Percentiles rank a stretch among this genome's conserved stretches.
Conservation (phyloP, 495 filamentous ascomycete genomes). For the Lepidopterella palustris region DNA sequence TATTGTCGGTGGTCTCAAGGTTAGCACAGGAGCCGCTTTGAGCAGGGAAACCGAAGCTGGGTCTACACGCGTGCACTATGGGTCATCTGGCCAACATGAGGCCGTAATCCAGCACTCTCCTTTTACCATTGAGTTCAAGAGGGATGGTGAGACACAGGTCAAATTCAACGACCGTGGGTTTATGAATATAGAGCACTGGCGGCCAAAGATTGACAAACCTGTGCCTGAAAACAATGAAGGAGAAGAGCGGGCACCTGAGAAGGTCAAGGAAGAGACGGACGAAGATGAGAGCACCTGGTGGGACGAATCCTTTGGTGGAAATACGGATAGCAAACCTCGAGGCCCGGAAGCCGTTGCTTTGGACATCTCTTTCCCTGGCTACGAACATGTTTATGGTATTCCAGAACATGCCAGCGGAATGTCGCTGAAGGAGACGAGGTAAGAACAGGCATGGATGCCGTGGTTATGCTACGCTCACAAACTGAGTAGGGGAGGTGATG, state of each 20-base stretch:
- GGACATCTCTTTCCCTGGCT: constrained; percentile 87
- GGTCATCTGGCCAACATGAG: constrained; percentile 66
- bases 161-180: constrained; percentile 81
- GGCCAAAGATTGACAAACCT: constrained; percentile 71
- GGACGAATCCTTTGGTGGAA: constrained; percentile 93
- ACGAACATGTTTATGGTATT: constrained; percentile 89
- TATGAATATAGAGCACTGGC: constrained; percentile 93
- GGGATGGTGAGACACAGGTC: constrained; percentile 75
- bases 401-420: constrained; percentile 87
- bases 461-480: not conserved
- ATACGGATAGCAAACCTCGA: constrained; percentile 85
- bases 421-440: constrained; percentile 80
- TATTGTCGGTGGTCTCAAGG: constrained; percentile 68
- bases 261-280: constrained; percentile 30
- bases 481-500: constrained; percentile 60
- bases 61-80: constrained; percentile 72
- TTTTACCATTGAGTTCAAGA: constrained; percentile 76
- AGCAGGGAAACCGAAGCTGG: constrained; percentile 52
- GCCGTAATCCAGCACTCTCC: constrained; percentile 76
- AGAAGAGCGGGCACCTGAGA: constrained; percentile 42
- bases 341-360: constrained; percentile 84
- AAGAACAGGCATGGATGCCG: constrained; percentile 44
- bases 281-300: constrained; percentile 90
- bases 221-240: constrained; percentile 48
- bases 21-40: constrained; percentile 61